Evolutionary conservation across 2,329 filamentous ascomycete genomes (phyloP), one percentile per base, ranked within the genome.

Genomic region (Pleoardoris graminearum): DNA sequence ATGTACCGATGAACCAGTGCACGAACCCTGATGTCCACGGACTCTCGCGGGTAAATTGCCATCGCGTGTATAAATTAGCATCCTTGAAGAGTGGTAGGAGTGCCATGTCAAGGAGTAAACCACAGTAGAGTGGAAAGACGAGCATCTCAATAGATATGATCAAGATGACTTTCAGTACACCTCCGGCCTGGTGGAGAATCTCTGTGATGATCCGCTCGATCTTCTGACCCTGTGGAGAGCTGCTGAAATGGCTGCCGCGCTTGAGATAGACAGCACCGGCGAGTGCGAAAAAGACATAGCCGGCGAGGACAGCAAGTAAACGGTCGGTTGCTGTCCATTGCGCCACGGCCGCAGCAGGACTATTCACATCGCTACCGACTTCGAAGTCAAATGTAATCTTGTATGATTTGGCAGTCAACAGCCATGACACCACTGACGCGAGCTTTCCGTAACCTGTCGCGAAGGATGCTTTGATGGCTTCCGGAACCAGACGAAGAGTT

Each of bases 101-200:
- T 4, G 94, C 94, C 39, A 90, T 75, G 69, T 99, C 94, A 29
- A 99, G 85, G 1, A 99, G 82, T 30, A 96, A 80, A 4, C 94
- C 94, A 66, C 94, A 99, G 72, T 99, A 99, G 1, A 99, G 80
- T 0, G 94, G 94, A 68, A 99, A 99, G 6, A 92, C 86, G 30
- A 99, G 86, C 94, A 99, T 99, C 76, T 99, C 94, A 64, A 99
- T 99, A 59, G 92, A 94, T 60, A 99, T 99, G 66, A 99, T 97
- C 55, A 97, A 78, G 45, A 99, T 96, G 19, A 99, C 94, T 73
- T 99, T 99, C 80, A 97, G 86, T 8, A 99, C 93, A 12, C 95
- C 94, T 36, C 94, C 95, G 42, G 94, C 94, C 79, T 99, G 95
- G 58, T 91, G 87, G 19, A 99, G 80, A 1, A 87, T 82, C 58